A percentile compares a stretch with the other conserved stretches of the same genome.
phyloP scores from a whole-genome alignment of 768 basidiomycete species.

The Boletellus ananas region DNA sequence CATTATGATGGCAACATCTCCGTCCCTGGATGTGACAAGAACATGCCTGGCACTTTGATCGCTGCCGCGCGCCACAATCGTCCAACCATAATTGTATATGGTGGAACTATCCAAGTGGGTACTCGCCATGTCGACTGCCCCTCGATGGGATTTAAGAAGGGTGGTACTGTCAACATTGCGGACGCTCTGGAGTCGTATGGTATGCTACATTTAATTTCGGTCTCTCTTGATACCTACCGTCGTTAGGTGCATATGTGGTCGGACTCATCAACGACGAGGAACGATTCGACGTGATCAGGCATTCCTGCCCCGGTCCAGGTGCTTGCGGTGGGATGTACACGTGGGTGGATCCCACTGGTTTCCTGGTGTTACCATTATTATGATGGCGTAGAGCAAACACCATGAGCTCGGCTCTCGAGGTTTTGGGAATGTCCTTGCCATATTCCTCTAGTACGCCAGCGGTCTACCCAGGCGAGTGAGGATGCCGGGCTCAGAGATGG shows the following conservation, averaged over 20 bases:
- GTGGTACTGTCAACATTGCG: constrained; percentile 80
- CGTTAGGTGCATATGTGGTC: constrained; percentile 65
- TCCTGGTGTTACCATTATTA: not conserved
- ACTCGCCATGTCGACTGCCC: constrained; percentile 77
- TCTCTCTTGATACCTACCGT: not conserved
- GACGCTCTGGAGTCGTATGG: constrained; percentile 87
- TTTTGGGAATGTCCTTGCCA: constrained; percentile 80
- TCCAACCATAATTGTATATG: constrained; percentile 83
- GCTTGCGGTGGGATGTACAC: constrained; percentile 90
- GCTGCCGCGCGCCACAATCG: constrained; percentile 85
- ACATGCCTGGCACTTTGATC: constrained; percentile 88
- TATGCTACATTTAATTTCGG: constrained; percentile 18
- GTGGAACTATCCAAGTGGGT: constrained; percentile 81
- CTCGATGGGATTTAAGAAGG: constrained; percentile 69
- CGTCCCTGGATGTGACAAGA: constrained; percentile 88
- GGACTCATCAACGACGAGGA: constrained; percentile 79
- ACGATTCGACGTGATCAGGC: constrained; percentile 77
- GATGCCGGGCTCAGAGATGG: not conserved
- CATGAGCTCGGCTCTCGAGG: constrained; percentile 83
- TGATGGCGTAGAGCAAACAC: constrained; percentile 62
- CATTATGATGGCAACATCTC: constrained; percentile 87
- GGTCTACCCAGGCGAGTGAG: constrained; percentile 52
- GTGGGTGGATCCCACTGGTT: constrained; percentile 32
- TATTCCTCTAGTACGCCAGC: constrained; percentile 78
- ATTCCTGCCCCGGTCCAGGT: constrained; percentile 82